Evolutionary conservation across 345 rosid species (phyloP).

Genomic region (Brassica carinata): DNA sequence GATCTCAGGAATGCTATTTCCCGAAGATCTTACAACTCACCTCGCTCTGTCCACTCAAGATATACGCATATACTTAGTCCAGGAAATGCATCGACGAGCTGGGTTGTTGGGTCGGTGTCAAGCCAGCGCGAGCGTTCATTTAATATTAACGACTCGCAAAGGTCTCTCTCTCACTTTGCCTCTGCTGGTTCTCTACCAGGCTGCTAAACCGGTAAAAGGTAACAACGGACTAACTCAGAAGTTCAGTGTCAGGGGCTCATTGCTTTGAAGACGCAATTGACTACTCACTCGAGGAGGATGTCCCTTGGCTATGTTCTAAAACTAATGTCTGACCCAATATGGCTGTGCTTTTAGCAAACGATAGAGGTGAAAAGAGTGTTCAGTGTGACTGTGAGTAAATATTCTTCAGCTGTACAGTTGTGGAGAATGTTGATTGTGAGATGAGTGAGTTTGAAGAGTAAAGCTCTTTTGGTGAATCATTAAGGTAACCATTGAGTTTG

Average conservation of each 20-base stretch:
- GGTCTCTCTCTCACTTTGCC: conserved; percentile 71
- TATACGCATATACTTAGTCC: conserved; percentile 63
- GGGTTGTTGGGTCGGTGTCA: conserved; percentile 46
- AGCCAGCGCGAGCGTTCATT: conserved; percentile 51
- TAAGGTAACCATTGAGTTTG: conserved; percentile 18
- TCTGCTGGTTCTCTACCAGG: conserved; percentile 90
- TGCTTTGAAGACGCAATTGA: conserved; percentile 19
- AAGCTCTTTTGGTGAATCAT: conserved; percentile 13
- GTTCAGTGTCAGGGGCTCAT: not conserved
- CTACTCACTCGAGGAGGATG: conserved; percentile 10
- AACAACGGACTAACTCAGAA: conserved; percentile 16
- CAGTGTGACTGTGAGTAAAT: conserved; percentile 28
- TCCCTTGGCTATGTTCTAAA: not conserved
- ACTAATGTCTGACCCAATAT: conserved; percentile 13
- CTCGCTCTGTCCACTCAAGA: conserved; percentile 63
- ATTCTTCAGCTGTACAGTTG: conserved; percentile 39
- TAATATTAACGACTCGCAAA: conserved; percentile 49
- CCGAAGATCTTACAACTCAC: conserved; percentile 34
- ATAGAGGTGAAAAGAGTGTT: conserved; percentile 22
- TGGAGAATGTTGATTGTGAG: conserved; percentile 29
- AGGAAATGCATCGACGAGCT: conserved; percentile 63
- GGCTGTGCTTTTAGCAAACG: conserved; percentile 19
- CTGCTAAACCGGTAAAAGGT: conserved; percentile 19
- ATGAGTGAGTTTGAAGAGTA: conserved; percentile 36
- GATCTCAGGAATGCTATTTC: conserved; percentile 44